Evolutionary conservation across 1,284 basidiomycete genomes (phyloP), one percentile per base, ranked within the genome.

Genomic region (Puccinia novopanici): DNA sequence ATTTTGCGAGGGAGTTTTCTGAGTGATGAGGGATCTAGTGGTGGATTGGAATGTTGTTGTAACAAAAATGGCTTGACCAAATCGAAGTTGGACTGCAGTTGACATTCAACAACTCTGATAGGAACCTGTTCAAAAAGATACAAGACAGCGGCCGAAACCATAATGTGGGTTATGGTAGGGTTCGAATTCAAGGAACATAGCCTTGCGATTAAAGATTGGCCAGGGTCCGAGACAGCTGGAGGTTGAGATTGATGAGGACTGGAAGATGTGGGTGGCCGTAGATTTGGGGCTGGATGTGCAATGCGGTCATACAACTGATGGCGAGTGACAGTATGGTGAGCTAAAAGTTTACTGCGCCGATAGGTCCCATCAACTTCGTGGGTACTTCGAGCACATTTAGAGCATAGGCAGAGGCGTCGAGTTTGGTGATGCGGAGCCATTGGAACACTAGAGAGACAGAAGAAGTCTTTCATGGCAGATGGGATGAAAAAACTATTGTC

Each of bases 241-340:
- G n/a, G n/a, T n/a, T n/a, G n/a, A 37, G n/a, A 27, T 61, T 27
- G 10, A n/a, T 15, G 24, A 27, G 9, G n/a, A 61, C 15, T 12
- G 17, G 34, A 13, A 27, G 24, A 30, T 8, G 34, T 8, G 10
- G 57, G 57, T 61, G 57, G n/a, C 6, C 17, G 57, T 12, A 10
- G 10, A 30, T 61, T 30, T 5, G 6, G 57, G 24, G 65, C 45
- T 9, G 37, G 40, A 24, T n/a, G 40, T 4, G 65, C 40, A 2
- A 67, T 3, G 8, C 17, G 65, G 65, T 67, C 65, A 19, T 67
- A n/a, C 65, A 67, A 67, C 3, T 45, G 19, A 24, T 67, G 65
- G 6, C 37, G 19, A 45, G 5, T 3, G 10, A 67, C 65, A n/a
- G 65, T 67, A 27, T 48, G 37, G n/a, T 3, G 15, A 22, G 40